These are phyloP conservation scores for Pelargonium myrrhifolium DNA, from an alignment of 441 rosid genomes.

Conservation along the genomic window DNA sequence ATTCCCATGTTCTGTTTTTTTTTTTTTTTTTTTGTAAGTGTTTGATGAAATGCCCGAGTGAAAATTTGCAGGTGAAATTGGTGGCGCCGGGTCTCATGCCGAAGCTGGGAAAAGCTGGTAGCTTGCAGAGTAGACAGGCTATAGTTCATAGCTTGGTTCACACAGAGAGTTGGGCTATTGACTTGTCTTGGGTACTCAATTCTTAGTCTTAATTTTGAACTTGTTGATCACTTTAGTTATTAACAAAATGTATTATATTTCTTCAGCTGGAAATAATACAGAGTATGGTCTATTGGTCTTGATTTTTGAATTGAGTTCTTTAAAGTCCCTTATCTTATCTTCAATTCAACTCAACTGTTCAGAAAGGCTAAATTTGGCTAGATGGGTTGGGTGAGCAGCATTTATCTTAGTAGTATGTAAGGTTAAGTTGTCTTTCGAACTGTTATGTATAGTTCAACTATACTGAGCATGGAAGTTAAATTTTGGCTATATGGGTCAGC, in stretches of 20 bases:
- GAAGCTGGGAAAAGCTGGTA: constrained; percentile 86
- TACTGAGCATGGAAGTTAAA: neutral
- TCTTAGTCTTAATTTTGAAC: neutral
- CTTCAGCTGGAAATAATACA: neutral
- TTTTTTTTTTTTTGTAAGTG: neutral
- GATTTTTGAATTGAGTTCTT: neutral
- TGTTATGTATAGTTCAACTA: neutral
- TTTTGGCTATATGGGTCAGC: neutral
- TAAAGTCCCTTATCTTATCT: neutral
- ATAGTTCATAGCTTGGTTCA: constrained; percentile 84
- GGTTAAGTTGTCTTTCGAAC: neutral
- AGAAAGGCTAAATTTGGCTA: neutral
- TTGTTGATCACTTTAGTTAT: neutral
- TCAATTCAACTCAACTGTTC: neutral
- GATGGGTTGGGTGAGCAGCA: neutral
- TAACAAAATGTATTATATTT: neutral
- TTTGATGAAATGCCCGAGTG: constrained; percentile 23
- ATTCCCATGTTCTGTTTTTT: too few species aligned
- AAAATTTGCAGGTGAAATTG: constrained; percentile 51
- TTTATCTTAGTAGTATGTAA: neutral
- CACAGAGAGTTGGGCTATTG: constrained; percentile 92
- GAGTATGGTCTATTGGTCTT: neutral
- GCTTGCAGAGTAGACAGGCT: constrained; percentile 87
- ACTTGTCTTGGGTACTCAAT: constrained; percentile 66
- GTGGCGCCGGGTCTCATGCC: constrained; percentile 88